Evolutionary conservation across 164 flowering plant genomes (phyloP).

Genomic region (Magnolia changhungtana): DNA sequence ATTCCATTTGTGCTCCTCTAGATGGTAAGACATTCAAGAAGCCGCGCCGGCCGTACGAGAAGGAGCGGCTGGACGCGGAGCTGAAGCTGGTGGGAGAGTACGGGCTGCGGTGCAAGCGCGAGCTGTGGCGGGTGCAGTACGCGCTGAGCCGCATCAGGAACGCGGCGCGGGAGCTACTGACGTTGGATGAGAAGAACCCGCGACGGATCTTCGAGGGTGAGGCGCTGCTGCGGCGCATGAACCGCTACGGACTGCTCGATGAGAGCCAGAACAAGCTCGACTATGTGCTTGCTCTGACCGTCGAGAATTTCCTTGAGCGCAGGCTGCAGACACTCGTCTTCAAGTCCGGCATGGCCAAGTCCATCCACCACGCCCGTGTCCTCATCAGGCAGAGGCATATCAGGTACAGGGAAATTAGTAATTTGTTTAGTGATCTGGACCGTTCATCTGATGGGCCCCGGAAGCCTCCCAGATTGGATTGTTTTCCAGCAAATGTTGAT

Average conservation of each 20-base stretch:
- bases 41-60: conserved; percentile 66
- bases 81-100: conserved; percentile 69
- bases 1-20: conserved; percentile 10
- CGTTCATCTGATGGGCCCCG: no score
- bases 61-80: conserved; percentile 66
- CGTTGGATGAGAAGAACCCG: conserved; percentile 64
- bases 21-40: conserved; percentile 72
- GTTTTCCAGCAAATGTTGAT: no score
- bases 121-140: conserved; percentile 69
- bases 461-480: no score
- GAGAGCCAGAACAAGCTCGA: conserved; percentile 75
- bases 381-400: conserved; percentile 63
- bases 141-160: conserved; percentile 62
- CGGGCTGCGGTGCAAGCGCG: conserved; percentile 62
- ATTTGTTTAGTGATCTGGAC: no score
- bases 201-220: conserved; percentile 66
- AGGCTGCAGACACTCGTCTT: conserved; percentile 64
- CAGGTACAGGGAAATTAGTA: conserved; percentile 24
- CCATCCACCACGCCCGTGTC: conserved; percentile 64
- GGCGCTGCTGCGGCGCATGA: conserved; percentile 63
- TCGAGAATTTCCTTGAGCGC: conserved; percentile 70
- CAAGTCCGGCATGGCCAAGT: conserved; percentile 69
- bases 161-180: conserved; percentile 53
- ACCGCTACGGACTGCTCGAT: conserved; percentile 57
- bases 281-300: conserved; percentile 65